Base-by-base conservation (phyloP, 768 basidiomycete genomes). In the Ramaria sp. region DNA sequence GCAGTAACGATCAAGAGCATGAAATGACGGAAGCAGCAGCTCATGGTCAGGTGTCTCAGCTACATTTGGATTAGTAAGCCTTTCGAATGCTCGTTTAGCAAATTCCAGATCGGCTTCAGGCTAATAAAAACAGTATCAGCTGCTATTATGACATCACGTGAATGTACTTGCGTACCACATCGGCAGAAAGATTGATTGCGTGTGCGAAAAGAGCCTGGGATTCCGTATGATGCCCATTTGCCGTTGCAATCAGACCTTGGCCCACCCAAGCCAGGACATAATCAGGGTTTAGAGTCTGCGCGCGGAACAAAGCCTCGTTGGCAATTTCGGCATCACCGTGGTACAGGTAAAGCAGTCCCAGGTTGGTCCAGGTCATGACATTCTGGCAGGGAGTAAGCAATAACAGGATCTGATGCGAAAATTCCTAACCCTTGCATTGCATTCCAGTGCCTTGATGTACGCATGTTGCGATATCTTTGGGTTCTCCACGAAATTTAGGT, bases 241-340 rank as follows among this genome's bases (percentile, higher is more conserved):
- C 65, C 17, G 73, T 76, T 46, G 88, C 88, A 43, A 90, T 75
- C 24, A 91, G 68, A 3, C 80, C 87, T 67, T 94, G 93, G 1
- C 92, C 96, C 20, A 95, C 75, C 96, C 96, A 99, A 7, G 92
- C 85, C 20, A 83, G 65, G 0, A 86, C 77, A 70, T 84, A 86
- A 65, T 98, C 95, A 7, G 95, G 91, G 72, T 98, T 93, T 45
- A 93, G 76, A 17, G 86, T 83, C 67, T 97, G 96, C 10, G 94
- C 91, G 57, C 84, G 84, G 64, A 84, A 77, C 62, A 99, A 82
- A 1, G 89, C 85, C 64, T 93, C 84, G 61, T 86, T 86, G 0
- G 95, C 91, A 33, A 98, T 73, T 51, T 91, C 87, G 1, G 76
- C 63, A 69, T 98, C 95, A 20, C 76, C 75, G 61, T 94, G 76